Conservation (phyloP, 164 flowering plant genomes). For the Umbellularia californica region DNA sequence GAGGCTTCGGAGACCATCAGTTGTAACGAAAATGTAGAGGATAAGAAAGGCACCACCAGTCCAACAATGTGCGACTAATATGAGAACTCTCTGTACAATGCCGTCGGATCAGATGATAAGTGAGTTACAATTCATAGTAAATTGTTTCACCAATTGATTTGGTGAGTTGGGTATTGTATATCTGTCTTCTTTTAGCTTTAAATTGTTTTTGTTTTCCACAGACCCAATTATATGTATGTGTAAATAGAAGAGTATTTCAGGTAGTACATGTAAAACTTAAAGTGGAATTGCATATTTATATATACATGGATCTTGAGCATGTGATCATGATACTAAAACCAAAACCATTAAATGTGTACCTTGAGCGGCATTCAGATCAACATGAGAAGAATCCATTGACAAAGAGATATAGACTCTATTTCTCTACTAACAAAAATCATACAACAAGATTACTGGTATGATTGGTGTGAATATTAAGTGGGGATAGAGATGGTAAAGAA, state of each 20-base stretch:
- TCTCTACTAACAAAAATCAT: too few relatives aligned
- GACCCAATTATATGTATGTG: not conserved
- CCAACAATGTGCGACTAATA: constrained; percentile 6
- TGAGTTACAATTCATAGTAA: not conserved
- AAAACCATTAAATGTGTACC: too few relatives aligned
- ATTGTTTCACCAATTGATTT: not conserved
- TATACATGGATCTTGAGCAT: too few relatives aligned
- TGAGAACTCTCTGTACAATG: not conserved
- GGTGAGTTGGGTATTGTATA: not conserved
- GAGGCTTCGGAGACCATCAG: constrained; percentile 24
- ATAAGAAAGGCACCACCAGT: constrained; percentile 7
- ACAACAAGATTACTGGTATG: too few relatives aligned
- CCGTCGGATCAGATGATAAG: not conserved
- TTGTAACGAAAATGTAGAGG: constrained; percentile 12
- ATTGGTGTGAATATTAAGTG: too few relatives aligned
- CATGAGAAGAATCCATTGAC: too few relatives aligned
- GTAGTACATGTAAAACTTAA: not conserved
- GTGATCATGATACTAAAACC: too few relatives aligned
- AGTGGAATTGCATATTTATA: too few relatives aligned
- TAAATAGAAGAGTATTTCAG: not conserved
- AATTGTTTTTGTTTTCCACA: not conserved
- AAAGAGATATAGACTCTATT: too few relatives aligned
- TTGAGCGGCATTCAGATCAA: too few relatives aligned
- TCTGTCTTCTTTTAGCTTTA: not conserved
- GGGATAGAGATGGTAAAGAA: too few relatives aligned